These are phyloP conservation scores for Tephrocybe sp. DNA, from an alignment of 768 basidiomycete species.

Conservation along the genomic window DNA sequence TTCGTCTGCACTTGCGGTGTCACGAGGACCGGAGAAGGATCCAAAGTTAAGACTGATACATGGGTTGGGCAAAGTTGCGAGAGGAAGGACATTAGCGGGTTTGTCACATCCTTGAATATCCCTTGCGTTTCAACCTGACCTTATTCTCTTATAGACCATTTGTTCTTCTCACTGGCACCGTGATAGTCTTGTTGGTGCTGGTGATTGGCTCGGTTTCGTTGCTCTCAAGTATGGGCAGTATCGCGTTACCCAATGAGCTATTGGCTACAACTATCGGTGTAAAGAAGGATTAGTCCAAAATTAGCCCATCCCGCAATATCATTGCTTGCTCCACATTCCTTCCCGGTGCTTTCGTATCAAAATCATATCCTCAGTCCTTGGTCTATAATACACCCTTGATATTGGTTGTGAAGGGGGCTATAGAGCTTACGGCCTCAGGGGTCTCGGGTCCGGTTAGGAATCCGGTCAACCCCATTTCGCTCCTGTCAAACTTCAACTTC, in stretches of 20 bases:
- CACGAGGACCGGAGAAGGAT: conserved; percentile 48
- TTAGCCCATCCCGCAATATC: conserved; percentile 24
- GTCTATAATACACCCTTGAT: too few species aligned
- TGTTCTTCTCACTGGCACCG: conserved; percentile 70
- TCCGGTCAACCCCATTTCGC: background rate
- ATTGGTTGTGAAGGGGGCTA: too few species aligned
- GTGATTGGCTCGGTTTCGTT: conserved; percentile 68
- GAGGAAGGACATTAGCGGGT: conserved; percentile 81
- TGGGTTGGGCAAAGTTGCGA: conserved; percentile 83
- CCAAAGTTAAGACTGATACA: conserved; percentile 53
- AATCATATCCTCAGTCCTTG: background rate
- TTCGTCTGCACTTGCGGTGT: conserved; percentile 54
- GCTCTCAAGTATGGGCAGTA: conserved; percentile 59
- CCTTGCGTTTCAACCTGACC: conserved; percentile 8
- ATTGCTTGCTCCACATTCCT: background rate
- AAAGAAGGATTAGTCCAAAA: conserved; percentile 58
- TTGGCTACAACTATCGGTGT: conserved; percentile 55
- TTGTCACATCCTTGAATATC: conserved; percentile 28
- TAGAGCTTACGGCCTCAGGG: too few species aligned
- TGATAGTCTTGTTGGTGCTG: conserved; percentile 61
- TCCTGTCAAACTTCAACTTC: background rate
- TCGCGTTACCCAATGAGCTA: conserved; percentile 74
- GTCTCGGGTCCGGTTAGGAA: too few species aligned
- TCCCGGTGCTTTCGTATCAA: background rate
- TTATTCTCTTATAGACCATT: conserved; percentile 55